Evolutionary conservation across 2,329 filamentous ascomycete genomes (phyloP).

Genomic region (Diaporthe sp.): DNA sequence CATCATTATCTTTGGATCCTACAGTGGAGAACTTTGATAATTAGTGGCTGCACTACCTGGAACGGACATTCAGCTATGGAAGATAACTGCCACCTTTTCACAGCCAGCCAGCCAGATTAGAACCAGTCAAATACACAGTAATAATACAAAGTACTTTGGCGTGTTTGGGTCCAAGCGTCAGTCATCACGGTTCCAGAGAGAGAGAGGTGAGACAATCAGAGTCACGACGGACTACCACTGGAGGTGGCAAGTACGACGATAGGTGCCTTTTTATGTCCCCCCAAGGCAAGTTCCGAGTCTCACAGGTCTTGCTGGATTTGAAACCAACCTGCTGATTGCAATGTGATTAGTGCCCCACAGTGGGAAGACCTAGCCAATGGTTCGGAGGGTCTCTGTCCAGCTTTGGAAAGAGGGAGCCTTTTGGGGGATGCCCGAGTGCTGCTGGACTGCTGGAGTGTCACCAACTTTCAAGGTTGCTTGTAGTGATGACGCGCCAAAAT

Average conservation of each 20-base stretch:
- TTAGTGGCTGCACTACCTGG: slow-evolving; percentile 1
- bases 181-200: neutral
- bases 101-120: neutral
- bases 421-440: neutral
- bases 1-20: neutral
- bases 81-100: neutral
- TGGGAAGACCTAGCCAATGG: slow-evolving; percentile 16
- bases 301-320: neutral
- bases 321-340: slow-evolving; percentile 24
- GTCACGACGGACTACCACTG: neutral
- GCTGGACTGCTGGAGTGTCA: neutral
- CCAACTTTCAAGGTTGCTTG: neutral
- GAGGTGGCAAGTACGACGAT: neutral
- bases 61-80: neutral
- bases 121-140: neutral
- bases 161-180: neutral
- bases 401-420: slow-evolving; percentile 13
- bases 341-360: slow-evolving; percentile 23
- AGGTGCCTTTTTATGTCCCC: neutral
- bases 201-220: slow-evolving; percentile 14
- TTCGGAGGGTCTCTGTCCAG: neutral
- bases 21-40: neutral
- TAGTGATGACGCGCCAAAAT: neutral
- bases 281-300: slow-evolving; percentile 10
- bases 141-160: no score